Evolutionary conservation across 1,139 yeast genomes (phyloP).

Genomic region (Candida sanyaensis): DNA sequence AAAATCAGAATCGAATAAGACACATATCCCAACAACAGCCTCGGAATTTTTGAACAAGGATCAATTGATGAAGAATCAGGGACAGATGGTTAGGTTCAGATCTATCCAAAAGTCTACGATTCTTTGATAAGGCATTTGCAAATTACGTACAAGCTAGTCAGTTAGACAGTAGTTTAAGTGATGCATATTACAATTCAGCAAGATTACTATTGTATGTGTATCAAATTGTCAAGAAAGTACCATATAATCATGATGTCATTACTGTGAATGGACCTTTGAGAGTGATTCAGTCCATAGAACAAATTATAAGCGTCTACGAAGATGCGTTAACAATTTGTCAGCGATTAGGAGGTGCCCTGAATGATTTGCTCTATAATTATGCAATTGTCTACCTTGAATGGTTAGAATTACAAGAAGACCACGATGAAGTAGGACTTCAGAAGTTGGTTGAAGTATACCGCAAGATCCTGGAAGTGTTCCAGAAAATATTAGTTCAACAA

Average conservation of each 20-base stretch:
- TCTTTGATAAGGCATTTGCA: constrained; percentile 51
- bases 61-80: constrained; percentile 56
- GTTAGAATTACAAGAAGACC: constrained; percentile 36
- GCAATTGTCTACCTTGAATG: constrained; percentile 51
- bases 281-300: constrained; percentile 31
- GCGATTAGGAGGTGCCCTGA: constrained; percentile 18
- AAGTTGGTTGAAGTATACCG: constrained; percentile 19
- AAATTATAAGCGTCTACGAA: constrained; percentile 42
- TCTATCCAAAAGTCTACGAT: constrained; percentile 51
- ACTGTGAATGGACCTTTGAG: background rate
- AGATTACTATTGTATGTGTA: constrained; percentile 53
- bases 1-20: constrained; percentile 7
- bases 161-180: constrained; percentile 21
- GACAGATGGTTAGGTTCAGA: constrained; percentile 62
- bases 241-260: constrained; percentile 24
- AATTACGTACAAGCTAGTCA: constrained; percentile 34
- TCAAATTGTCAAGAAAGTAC: constrained; percentile 13
- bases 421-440: constrained; percentile 14
- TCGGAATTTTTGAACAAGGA: constrained; percentile 50
- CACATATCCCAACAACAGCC: constrained; percentile 32
- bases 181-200: constrained; percentile 50
- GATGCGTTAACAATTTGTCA: constrained; percentile 26
- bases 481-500: constrained; percentile 23
- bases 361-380: constrained; percentile 48
- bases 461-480: constrained; percentile 21